Conservation (phyloP, 2,329 filamentous ascomycete species). For the Ilyonectria robusta region DNA sequence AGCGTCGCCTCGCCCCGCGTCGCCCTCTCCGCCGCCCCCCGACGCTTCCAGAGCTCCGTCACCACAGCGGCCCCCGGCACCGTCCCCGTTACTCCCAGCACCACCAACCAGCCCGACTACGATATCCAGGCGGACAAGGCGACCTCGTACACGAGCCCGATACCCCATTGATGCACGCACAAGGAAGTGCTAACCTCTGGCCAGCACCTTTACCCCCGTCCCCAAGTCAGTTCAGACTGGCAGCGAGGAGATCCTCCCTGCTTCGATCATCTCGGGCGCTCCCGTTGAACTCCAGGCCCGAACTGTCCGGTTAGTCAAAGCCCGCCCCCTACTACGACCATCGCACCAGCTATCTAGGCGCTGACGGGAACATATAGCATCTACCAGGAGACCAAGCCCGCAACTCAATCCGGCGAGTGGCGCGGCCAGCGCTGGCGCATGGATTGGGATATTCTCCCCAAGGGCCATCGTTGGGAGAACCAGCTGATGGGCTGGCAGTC, state of each 20-base stretch:
- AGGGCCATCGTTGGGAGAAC: conserved; percentile 99
- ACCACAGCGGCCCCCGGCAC: conserved; percentile 59
- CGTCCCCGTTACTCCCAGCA: conserved; percentile 56
- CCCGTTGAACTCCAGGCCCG: conserved; percentile 94
- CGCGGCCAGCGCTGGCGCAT: conserved; percentile 90
- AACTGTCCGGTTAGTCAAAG: conserved; percentile 82
- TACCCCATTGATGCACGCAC: neutral
- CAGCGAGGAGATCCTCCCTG: conserved; percentile 85
- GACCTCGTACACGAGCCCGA: conserved; percentile 77
- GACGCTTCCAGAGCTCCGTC: conserved; percentile 69
- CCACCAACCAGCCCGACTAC: conserved; percentile 83
- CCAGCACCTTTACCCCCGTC: conserved; percentile 89
- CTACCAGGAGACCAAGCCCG: conserved; percentile 92
- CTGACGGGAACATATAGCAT: conserved; percentile 72
- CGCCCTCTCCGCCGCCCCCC: conserved; percentile 59
- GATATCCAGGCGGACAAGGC: conserved; percentile 86
- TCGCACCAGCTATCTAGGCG: neutral
- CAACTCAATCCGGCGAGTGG: conserved; percentile 94
- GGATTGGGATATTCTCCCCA: conserved; percentile 96
- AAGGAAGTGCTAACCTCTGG: conserved; percentile 37
- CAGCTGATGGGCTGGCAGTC: conserved; percentile 99
- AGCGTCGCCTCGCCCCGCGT: conserved; percentile 57
- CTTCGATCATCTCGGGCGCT: conserved; percentile 90
- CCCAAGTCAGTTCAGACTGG: conserved; percentile 92
- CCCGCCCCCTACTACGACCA: neutral